Conservation (phyloP, 495 filamentous ascomycete species). For the Bombardia bombarda region DNA sequence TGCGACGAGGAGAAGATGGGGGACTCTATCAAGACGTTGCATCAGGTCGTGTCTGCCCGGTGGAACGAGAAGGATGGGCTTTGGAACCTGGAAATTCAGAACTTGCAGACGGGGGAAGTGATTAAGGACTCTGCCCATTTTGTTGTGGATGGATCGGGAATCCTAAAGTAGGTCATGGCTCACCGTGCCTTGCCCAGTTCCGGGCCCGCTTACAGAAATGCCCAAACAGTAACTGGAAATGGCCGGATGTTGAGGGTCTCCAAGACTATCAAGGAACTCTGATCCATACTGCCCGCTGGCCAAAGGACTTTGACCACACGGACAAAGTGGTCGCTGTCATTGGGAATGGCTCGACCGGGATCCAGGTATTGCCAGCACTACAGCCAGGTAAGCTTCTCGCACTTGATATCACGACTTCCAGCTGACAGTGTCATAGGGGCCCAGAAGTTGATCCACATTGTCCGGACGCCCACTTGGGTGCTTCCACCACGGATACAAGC, state of each 20-base stretch:
- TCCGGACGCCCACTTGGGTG: conserved; percentile 63
- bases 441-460: conserved; percentile 38
- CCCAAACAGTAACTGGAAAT: conserved; percentile 50
- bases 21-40: conserved; percentile 38
- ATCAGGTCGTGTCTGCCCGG: conserved; percentile 28
- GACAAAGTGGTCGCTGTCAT: conserved; percentile 52
- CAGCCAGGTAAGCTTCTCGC: conserved; percentile 37
- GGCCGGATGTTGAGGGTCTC: conserved; percentile 45
- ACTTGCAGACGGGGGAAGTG: conserved; percentile 35
- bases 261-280: conserved; percentile 41
- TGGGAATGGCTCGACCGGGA: conserved; percentile 50
- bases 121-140: conserved; percentile 46
- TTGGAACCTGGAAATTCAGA: conserved; percentile 45
- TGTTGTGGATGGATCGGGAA: conserved; percentile 50
- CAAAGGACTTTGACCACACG: conserved; percentile 43
- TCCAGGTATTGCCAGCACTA: conserved; percentile 55
- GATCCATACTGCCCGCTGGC: conserved; percentile 55
- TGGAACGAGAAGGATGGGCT: conserved; percentile 34
- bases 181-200: background rate
- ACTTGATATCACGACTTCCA: conserved; percentile 29
- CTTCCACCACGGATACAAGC: conserved; percentile 42
- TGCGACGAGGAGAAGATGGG: conserved; percentile 48
- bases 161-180: conserved; percentile 41
- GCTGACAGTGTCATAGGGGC: conserved; percentile 24
- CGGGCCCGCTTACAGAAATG: background rate